Evolutionary conservation across 2,329 filamentous ascomycete genomes (phyloP).

Genomic region (Fonsecaea monophora): DNA sequence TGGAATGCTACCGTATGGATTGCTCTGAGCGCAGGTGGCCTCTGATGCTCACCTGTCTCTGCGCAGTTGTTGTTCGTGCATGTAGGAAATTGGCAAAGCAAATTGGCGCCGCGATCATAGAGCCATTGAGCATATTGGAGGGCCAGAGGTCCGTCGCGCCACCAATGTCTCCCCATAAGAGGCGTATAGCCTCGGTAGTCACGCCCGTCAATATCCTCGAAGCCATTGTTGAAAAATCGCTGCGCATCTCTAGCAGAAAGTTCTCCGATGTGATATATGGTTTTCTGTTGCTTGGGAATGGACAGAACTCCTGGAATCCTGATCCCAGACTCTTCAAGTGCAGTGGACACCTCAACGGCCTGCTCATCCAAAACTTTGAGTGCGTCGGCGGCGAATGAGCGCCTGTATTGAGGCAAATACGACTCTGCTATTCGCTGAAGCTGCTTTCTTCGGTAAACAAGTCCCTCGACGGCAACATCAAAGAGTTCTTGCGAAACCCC

Average conservation of each 20-base stretch:
- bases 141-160: neutral
- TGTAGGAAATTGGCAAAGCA: slow-evolving; percentile 1
- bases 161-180: neutral
- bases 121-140: slow-evolving; percentile 5
- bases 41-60: slow-evolving; percentile 12
- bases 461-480: neutral
- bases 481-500: neutral
- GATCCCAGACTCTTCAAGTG: slow-evolving; percentile 5
- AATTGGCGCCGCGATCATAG: neutral
- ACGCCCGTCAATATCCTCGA: slow-evolving; percentile 7
- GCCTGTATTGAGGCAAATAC: neutral
- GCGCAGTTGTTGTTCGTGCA: neutral
- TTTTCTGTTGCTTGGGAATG: neutral
- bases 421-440: slow-evolving; percentile 8
- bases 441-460: slow-evolving; percentile 5
- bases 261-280: slow-evolving; percentile 20
- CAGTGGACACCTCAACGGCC: neutral
- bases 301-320: neutral
- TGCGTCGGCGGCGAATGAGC: neutral
- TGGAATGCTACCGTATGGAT: neutral
- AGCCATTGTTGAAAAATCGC: slow-evolving; percentile 9
- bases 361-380: slow-evolving; percentile 9
- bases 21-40: slow-evolving; percentile 3
- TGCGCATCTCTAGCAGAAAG: no score
- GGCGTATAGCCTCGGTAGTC: neutral